Evolutionary conservation across 768 basidiomycete genomes (phyloP), one percentile per base, ranked within the genome.

Genomic region (Lentinula raphanica): DNA sequence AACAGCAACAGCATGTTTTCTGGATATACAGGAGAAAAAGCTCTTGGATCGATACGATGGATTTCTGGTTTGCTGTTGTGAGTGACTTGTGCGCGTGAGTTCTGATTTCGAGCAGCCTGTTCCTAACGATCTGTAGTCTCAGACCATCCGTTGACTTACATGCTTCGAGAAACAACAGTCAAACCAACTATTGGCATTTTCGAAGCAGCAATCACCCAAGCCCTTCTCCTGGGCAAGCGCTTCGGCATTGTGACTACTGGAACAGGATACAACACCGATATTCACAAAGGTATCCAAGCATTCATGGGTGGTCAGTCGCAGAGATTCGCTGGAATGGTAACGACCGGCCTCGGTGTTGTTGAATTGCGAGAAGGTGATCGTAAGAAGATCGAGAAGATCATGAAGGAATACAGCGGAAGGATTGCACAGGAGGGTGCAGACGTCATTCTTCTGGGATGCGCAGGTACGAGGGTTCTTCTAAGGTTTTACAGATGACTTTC

Each of bases 191-290:
- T 74, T 21, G 72, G 72, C 15, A 75, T 74, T 32, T 64, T 76
- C 27, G 69, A 76, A 61, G 67, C 71, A 5, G 62, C 73, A 2
- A 66, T 75, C 45, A 59, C 67, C 15, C 74, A 72, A 15, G 64
- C 72, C 5, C 62, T 74, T 7, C 62, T 74, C 46, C 62, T 69
- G n/a, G 72, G 72, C 2, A 54, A 67, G 21, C 71, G 72, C n/a
- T 74, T 76, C 55, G 72, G 72, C 7, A 74, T 74, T 31, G 64
- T 74, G 49, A 69, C 72, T 11, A 72, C 74, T 1, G 75, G 75
- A 21, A 59, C 64, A 17, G 72, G 69, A 29, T 72, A 71, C 62
- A 68, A 66, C 49, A 72, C 72, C 60, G 62, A 68, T 54, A 66
- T 70, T 27, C 64, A 69, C 62, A 67, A 63, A 13, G 75, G 71